Conservation (phyloP, 192 early-diverging fungal genomes). For the Haplosporangium gracile region DNA sequence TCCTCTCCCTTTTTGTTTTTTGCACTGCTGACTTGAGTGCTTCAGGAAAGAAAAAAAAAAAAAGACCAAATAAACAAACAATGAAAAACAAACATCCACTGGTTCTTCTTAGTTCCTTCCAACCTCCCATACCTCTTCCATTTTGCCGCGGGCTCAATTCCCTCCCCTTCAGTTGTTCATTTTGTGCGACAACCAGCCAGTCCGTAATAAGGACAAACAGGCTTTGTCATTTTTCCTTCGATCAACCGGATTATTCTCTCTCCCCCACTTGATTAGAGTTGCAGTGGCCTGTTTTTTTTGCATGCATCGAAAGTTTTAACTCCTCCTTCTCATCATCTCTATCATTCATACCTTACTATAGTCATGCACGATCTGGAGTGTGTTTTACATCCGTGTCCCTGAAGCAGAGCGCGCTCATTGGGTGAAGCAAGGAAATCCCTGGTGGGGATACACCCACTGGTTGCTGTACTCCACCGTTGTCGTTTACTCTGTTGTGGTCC, state of each 20-base stretch:
- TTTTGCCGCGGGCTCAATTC: neutral
- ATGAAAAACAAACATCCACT: neutral
- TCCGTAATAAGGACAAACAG: neutral
- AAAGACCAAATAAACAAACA: neutral
- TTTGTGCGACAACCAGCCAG: neutral
- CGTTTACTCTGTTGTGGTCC: slow-evolving; percentile 41
- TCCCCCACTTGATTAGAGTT: neutral
- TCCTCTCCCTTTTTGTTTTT: neutral
- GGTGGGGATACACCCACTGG: slow-evolving; percentile 51
- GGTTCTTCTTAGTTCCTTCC: neutral
- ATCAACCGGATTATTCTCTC: neutral
- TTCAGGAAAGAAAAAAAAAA: neutral
- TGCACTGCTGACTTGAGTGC: neutral
- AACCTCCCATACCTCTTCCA: neutral
- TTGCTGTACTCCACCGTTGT: slow-evolving; percentile 48
- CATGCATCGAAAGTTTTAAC: neutral
- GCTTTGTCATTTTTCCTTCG: neutral
- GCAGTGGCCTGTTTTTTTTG: neutral
- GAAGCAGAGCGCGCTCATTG: slow-evolving; percentile 26
- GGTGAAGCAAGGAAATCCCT: slow-evolving; percentile 27
- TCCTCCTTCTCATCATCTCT: neutral
- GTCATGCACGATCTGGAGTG: slow-evolving; percentile 24
- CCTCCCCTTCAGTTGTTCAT: neutral
- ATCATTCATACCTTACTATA: neutral
- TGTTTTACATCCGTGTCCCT: slow-evolving; percentile 29